Conservation (phyloP, 2,329 filamentous ascomycete genomes). For the Cylindrodendrum hubeiense region DNA sequence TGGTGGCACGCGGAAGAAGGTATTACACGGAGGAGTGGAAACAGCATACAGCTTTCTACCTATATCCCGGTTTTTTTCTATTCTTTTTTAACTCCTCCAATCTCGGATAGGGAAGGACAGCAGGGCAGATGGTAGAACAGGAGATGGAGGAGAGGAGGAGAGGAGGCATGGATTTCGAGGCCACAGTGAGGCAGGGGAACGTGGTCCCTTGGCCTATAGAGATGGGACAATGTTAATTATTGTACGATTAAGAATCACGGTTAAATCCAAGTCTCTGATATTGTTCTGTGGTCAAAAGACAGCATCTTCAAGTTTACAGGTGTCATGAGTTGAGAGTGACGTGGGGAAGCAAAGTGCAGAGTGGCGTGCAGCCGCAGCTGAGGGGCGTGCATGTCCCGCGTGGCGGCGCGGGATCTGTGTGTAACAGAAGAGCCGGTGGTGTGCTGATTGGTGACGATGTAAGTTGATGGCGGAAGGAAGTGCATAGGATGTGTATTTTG, state of each 20-base stretch:
- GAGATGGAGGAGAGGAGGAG: slow-evolving; percentile 13
- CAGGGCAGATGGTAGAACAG: slow-evolving; percentile 13
- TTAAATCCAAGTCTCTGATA: slow-evolving; percentile 24
- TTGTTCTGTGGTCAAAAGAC: background rate
- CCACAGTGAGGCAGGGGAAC: background rate
- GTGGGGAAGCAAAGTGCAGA: slow-evolving; percentile 4
- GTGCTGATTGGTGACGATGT: slow-evolving; percentile 10
- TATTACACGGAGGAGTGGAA: slow-evolving; percentile 24
- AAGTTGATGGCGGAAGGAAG: background rate
- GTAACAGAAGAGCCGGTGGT: background rate
- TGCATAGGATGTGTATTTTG: background rate
- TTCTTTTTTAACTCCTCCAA: slow-evolving; percentile 29
- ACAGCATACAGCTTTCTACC: slow-evolving; percentile 33
- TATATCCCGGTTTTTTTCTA: slow-evolving; percentile 31
- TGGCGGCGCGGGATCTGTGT: background rate
- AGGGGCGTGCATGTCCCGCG: slow-evolving; percentile 4
- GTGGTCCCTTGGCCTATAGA: slow-evolving; percentile 26
- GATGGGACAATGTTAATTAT: slow-evolving; percentile 42
- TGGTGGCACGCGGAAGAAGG: background rate
- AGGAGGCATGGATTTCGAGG: background rate
- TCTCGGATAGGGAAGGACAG: slow-evolving; percentile 6
- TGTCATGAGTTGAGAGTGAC: background rate
- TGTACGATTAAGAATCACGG: slow-evolving; percentile 43
- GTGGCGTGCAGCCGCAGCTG: slow-evolving; percentile 6
- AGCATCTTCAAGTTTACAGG: background rate